Evolutionary conservation across 768 basidiomycete species (phyloP), one percentile per base, ranked within the genome.

Genomic region (Leccinum ochraceum): DNA sequence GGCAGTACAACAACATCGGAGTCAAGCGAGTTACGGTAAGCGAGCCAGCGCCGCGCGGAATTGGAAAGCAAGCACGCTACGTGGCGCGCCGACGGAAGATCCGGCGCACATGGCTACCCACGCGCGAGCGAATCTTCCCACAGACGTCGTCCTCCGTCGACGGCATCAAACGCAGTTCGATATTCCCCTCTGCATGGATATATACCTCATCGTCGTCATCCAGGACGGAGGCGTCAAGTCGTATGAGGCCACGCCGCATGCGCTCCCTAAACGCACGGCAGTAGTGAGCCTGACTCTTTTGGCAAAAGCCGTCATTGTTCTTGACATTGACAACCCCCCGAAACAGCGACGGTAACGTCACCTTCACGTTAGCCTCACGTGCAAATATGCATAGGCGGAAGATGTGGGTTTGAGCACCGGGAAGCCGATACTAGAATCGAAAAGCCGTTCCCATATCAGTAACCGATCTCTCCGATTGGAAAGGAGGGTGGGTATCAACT

Each of bases 311-410:
- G 2, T 68, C 67, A 49, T 63, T 58, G 52, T 56, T 60, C 36
- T 57, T 61, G 63, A 75, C 58, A 14, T 60, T 63, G 52, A 74
- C 66, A 20, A 74, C 66, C 3, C 73, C 73, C 44, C 66, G 72
- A 46, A 74, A 74, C 16, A 62, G 30, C 22, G 69, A 53, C 13
- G 73, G 73, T 26, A 72, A 57, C 37, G 64, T 69, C 50, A 74
- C 65, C 34, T 69, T 70, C 61, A 74, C 74, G 61, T 65, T 56
- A 36, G 65, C 63, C n/a, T 56, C 62, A 61, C 72, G 73, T 56
- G 69, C 62, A 54, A 74, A 66, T 50, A 74, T 66, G 50, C 62
- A 70, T 9, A 74, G 67, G 48, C 74, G 67, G 57, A 75, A 75
- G 17, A 66, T 63, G 53, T 74, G 72, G 13, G 57, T 57, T 60